Percentiles rank a stretch among this genome's conserved stretches.
Evolutionary conservation across 768 basidiomycete genomes (phyloP).

Genomic region (Sarcodon aspratus): DNA sequence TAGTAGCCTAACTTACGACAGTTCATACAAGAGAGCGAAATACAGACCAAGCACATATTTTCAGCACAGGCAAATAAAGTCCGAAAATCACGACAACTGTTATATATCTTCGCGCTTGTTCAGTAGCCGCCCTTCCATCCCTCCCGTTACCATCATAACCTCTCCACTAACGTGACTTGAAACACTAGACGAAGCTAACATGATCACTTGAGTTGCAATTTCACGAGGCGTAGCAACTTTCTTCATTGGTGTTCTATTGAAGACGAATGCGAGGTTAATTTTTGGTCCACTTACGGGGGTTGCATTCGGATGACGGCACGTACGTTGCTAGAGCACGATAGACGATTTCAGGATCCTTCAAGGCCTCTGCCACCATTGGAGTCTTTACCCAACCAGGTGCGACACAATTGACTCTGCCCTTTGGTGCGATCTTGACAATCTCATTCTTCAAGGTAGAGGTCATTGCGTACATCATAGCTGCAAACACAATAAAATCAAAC

Average conservation of each 20-base stretch:
- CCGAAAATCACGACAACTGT: no score
- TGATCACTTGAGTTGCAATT: slow-evolving; percentile 51
- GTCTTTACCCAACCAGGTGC: slow-evolving; percentile 49
- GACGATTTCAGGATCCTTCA: slow-evolving; percentile 41
- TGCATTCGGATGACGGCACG: slow-evolving; percentile 10
- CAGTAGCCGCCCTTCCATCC: slow-evolving; percentile 64
- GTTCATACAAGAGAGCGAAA: no score
- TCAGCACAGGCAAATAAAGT: no score
- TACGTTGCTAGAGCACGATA: slow-evolving; percentile 62
- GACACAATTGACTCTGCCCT: slow-evolving; percentile 58
- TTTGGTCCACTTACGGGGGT: neutral
- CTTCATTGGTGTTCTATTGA: slow-evolving; percentile 50
- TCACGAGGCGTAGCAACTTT: slow-evolving; percentile 55
- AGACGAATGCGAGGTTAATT: neutral
- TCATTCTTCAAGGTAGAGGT: slow-evolving; percentile 66
- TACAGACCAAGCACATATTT: no score
- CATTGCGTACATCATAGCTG: slow-evolving; percentile 67
- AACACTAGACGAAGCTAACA: slow-evolving; percentile 45
- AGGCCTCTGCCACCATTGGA: slow-evolving; percentile 44
- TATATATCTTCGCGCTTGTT: slow-evolving; percentile 26
- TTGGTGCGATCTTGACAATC: slow-evolving; percentile 65
- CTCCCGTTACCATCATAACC: slow-evolving; percentile 61
- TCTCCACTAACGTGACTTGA: slow-evolving; percentile 68
- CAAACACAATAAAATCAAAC: neutral
- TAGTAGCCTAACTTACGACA: no score